These are phyloP conservation scores for Metschnikowia shivogae DNA, from an alignment of 805 yeast genomes.

Conservation along the genomic window DNA sequence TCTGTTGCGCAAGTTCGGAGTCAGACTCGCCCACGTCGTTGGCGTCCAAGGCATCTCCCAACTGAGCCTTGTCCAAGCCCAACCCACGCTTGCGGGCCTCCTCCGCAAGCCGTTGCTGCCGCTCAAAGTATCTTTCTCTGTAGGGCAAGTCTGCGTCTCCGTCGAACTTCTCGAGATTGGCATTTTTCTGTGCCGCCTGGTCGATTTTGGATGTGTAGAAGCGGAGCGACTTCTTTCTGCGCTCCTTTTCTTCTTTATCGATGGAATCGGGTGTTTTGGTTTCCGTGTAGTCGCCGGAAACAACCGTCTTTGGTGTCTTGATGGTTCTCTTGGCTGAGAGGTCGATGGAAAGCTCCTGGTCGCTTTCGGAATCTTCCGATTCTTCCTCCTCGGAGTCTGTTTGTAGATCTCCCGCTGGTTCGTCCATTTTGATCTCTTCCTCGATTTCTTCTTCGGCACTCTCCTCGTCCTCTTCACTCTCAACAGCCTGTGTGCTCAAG, in stretches of 20 bases:
- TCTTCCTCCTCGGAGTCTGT: conserved; percentile 12
- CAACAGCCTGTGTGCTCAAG: conserved; percentile 7
- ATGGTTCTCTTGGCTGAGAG: conserved; percentile 47
- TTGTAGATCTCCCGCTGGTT: conserved; percentile 10
- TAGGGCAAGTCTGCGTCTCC: conserved; percentile 94
- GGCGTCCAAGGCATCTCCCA: conserved; percentile 55
- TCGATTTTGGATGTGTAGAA: conserved; percentile 97
- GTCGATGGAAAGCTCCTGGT: conserved; percentile 44
- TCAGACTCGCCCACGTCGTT: conserved; percentile 49
- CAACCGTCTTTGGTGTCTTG: conserved; percentile 24
- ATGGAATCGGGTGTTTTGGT: conserved; percentile 64
- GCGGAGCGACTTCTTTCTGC: conserved; percentile 75
- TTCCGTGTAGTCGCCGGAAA: conserved; percentile 59
- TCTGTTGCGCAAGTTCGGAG: conserved; percentile 37
- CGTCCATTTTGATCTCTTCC: neutral
- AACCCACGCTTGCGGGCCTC: conserved; percentile 84
- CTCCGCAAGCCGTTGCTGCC: conserved; percentile 81
- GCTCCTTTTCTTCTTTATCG: conserved; percentile 81
- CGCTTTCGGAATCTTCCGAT: conserved; percentile 14
- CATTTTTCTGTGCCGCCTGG: conserved; percentile 61
- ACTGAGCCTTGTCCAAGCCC: conserved; percentile 40
- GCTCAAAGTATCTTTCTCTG: conserved; percentile 81
- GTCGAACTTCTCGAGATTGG: conserved; percentile 47
- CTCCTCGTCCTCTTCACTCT: neutral
- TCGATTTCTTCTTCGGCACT: conserved; percentile 9